Conservation (phyloP, 1,139 yeast genomes). For the Yamadazyma jaroonii region DNA sequence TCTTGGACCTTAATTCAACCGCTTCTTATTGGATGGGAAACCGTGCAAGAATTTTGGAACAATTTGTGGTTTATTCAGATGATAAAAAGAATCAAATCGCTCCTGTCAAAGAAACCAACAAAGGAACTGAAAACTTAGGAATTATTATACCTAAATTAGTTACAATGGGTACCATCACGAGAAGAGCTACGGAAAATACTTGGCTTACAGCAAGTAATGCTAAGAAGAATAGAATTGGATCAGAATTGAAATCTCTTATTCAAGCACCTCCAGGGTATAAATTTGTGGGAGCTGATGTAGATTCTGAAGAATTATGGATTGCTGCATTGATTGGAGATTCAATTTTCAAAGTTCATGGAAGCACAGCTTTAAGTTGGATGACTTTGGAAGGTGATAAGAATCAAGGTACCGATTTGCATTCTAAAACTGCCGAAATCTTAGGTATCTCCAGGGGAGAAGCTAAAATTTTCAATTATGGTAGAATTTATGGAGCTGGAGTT, state of each 20-base stretch:
- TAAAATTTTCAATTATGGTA: constrained; percentile 91
- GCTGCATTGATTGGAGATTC: constrained; percentile 95
- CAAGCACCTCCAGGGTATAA: constrained; percentile 86
- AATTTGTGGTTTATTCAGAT: constrained; percentile 67
- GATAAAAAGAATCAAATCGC: constrained; percentile 25
- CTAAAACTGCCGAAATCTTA: constrained; percentile 86
- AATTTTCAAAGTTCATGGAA: constrained; percentile 84
- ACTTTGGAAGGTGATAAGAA: constrained; percentile 91
- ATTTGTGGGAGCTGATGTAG: constrained; percentile 98
- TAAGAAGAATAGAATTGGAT: constrained; percentile 79
- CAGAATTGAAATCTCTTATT: constrained; percentile 85
- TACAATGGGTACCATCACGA: constrained; percentile 95
- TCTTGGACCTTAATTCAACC: constrained; percentile 68
- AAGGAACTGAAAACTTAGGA: constrained; percentile 39
- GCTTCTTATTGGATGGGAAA: constrained; percentile 95
- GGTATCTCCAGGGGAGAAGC: constrained; percentile 93
- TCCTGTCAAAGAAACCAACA: constrained; percentile 14
- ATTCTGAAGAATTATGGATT: constrained; percentile 97
- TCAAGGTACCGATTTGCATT: constrained; percentile 91
- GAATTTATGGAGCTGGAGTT: constrained; percentile 97
- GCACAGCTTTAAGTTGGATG: constrained; percentile 99
- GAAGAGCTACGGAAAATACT: constrained; percentile 95
- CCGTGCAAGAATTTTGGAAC: constrained; percentile 77
- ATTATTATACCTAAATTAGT: constrained; percentile 80
- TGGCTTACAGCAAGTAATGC: constrained; percentile 98